Percentiles rank a stretch among this genome's conserved stretches.
phyloP scores from a whole-genome alignment of 176 grass and related monocot genomes.

The Ensete glaucum region DNA sequence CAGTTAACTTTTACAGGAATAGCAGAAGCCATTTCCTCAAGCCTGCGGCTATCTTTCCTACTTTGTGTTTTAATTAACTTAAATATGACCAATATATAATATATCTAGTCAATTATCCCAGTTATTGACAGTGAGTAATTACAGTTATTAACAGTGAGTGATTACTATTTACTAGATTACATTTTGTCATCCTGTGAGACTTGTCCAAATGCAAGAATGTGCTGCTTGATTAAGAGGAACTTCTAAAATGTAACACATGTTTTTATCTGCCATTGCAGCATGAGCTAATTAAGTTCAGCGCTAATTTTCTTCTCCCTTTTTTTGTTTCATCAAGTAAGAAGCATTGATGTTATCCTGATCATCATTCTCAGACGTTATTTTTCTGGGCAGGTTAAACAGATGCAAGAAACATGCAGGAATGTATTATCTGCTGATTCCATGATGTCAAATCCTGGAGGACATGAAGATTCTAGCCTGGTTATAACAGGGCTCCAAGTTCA shows the following conservation, averaged over 20 bases:
- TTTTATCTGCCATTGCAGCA: conserved; percentile 2
- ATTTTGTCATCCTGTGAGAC: not conserved
- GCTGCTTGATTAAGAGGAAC: not conserved
- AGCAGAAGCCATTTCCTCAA: too few species aligned
- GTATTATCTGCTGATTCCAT: conserved; percentile 59
- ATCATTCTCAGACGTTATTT: not conserved
- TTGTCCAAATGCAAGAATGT: not conserved
- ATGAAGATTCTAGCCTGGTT: conserved; percentile 56
- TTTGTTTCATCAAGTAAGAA: not conserved
- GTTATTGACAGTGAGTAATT: not conserved
- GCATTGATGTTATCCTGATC: not conserved
- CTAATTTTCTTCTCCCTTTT: not conserved
- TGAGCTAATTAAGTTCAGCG: not conserved
- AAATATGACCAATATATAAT: too few species aligned
- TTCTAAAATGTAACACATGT: not conserved
- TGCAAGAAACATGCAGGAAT: conserved; percentile 26
- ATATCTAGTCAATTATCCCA: too few species aligned
- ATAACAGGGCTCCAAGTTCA: conserved; percentile 47
- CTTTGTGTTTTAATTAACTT: too few species aligned
- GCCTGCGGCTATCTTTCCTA: too few species aligned
- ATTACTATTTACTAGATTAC: too few species aligned
- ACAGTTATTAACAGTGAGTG: too few species aligned
- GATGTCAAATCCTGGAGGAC: conserved; percentile 48
- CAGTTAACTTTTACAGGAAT: too few species aligned
- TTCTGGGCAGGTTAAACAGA: conserved; percentile 27